These are phyloP conservation scores for Nitzschia sp. DNA, from an alignment of 108 stramenopile species.

Conservation along the genomic window DNA sequence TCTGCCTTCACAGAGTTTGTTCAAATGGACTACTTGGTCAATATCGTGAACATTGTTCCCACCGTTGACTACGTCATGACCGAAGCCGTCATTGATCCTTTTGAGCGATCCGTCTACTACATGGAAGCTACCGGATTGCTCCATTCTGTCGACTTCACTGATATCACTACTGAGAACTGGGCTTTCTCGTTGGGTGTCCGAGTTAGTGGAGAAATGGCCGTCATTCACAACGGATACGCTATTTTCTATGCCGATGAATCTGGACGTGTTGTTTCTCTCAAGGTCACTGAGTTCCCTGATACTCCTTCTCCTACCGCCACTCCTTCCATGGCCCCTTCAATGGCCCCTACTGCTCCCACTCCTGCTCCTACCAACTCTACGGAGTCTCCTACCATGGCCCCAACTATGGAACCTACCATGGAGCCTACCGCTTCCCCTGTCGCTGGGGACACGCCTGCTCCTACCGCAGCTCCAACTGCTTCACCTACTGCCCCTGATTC, in stretches of 20 bases:
- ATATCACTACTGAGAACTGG: conserved; percentile 24
- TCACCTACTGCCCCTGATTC: conserved; percentile 1
- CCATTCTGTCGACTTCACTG: conserved; percentile 19
- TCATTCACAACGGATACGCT: conserved; percentile 16
- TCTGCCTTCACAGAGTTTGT: conserved; percentile 33
- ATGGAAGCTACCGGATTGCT: conserved; percentile 23
- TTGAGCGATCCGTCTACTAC: conserved; percentile 35
- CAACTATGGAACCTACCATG: neutral
- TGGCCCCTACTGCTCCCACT: conserved; percentile 14
- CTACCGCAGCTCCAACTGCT: neutral
- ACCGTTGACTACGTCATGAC: conserved; percentile 16
- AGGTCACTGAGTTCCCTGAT: conserved; percentile 20
- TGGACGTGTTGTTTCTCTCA: conserved; percentile 24
- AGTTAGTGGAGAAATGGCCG: conserved; percentile 35
- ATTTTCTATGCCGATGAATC: conserved; percentile 15
- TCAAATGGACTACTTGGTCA: conserved; percentile 15
- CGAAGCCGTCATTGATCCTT: conserved; percentile 23
- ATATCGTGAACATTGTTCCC: neutral
- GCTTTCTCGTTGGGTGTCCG: neutral
- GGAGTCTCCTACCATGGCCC: neutral
- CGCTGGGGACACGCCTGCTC: conserved; percentile 5
- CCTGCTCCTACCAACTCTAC: neutral
- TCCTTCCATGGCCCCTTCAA: conserved; percentile 12
- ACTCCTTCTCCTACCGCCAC: conserved; percentile 17
- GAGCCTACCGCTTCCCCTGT: neutral